These are phyloP conservation scores for Calocybe cyanea DNA, from an alignment of 768 basidiomycete genomes.

Conservation along the genomic window DNA sequence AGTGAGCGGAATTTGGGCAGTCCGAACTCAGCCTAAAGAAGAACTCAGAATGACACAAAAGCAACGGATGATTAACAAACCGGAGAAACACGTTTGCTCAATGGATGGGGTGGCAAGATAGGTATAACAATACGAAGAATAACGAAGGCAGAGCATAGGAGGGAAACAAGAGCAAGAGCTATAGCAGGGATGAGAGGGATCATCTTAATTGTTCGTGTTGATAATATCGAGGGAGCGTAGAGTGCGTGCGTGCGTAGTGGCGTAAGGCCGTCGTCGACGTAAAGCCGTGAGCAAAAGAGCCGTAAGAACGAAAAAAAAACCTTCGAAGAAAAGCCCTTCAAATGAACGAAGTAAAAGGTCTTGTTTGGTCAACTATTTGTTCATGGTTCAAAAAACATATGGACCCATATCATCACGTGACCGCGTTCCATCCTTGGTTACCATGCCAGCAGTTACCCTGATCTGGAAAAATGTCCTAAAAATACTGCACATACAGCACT, in stretches of 20 bases:
- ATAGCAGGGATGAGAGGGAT: conserved; percentile 66
- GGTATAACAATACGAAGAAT: conserved; percentile 75
- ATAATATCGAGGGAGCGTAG: conserved; percentile 42
- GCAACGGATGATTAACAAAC: conserved; percentile 35
- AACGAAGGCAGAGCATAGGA: conserved; percentile 69
- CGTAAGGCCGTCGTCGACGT: conserved; percentile 40
- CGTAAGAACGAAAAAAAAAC: conserved; percentile 24
- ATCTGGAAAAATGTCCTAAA: too few relatives aligned
- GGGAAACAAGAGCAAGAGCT: conserved; percentile 66
- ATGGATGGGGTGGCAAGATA: conserved; percentile 67
- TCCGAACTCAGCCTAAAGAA: conserved; percentile 67
- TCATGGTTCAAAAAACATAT: conserved; percentile 27
- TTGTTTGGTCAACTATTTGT: conserved; percentile 35
- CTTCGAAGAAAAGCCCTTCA: conserved; percentile 21
- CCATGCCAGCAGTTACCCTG: background rate
- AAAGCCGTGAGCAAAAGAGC: conserved; percentile 27
- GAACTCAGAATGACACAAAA: conserved; percentile 14
- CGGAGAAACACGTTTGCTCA: conserved; percentile 71
- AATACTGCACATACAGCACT: too few relatives aligned
- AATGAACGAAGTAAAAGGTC: conserved; percentile 17
- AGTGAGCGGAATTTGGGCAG: conserved; percentile 66
- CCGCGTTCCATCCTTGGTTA: conserved; percentile 11
- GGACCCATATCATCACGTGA: conserved; percentile 29
- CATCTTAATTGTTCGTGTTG: conserved; percentile 40
- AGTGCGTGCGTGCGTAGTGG: conserved; percentile 39